Percentiles rank a stretch among this genome's conserved stretches.
phyloP scores from a whole-genome alignment of 139 green algal species.

The Volvox reticuliferus region DNA sequence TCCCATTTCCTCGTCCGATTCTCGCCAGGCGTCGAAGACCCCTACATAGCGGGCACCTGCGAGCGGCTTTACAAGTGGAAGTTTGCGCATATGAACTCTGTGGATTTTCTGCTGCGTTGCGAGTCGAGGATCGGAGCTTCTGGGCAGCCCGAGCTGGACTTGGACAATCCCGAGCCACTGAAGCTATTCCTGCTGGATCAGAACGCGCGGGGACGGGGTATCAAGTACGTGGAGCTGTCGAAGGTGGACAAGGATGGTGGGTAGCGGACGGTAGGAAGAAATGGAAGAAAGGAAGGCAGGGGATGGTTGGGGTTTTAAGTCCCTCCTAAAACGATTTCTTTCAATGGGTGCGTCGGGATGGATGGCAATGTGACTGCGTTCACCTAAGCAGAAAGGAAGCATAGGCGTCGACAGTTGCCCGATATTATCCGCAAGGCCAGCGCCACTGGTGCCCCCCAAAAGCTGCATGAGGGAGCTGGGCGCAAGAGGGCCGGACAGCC shows the following conservation, averaged over 20 bases:
- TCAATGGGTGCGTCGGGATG: too few relatives aligned
- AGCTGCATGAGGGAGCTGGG: too few relatives aligned
- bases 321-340: too few relatives aligned
- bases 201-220: background rate
- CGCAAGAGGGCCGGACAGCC: too few relatives aligned
- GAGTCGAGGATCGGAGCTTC: background rate
- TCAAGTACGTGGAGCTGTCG: background rate
- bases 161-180: background rate
- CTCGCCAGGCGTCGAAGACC: slow-evolving; percentile 62
- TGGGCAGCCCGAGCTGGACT: background rate
- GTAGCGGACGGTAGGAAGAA: background rate
- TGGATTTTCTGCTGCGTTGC: slow-evolving; percentile 88
- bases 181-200: slow-evolving; percentile 37
- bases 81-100: slow-evolving; percentile 94
- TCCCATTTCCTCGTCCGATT: too few relatives aligned
- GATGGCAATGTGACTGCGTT: too few relatives aligned
- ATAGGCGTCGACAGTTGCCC: too few relatives aligned
- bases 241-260: background rate
- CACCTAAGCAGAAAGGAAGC: too few relatives aligned
- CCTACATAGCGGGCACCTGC: slow-evolving; percentile 87
- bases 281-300: too few relatives aligned
- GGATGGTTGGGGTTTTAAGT: too few relatives aligned
- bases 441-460: too few relatives aligned
- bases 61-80: slow-evolving; percentile 98
- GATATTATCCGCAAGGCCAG: too few relatives aligned